phyloP scores from a whole-genome alignment of 495 filamentous ascomycete genomes.

The Jackrogersella multiformis region DNA sequence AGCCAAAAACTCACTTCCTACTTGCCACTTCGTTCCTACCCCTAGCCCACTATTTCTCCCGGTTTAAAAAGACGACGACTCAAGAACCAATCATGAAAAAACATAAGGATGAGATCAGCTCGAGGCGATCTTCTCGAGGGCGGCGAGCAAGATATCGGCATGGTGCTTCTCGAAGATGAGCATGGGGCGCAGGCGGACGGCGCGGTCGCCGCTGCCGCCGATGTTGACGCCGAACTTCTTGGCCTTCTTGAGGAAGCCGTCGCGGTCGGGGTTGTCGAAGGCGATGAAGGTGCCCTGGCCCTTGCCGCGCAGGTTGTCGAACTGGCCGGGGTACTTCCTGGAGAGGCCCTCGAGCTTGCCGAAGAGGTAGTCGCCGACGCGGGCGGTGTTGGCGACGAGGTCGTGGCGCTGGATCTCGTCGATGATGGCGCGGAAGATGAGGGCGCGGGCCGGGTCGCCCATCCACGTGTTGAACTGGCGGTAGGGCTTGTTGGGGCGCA shows the following conservation, averaged over 20 bases:
- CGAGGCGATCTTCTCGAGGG: slow-evolving; percentile 75
- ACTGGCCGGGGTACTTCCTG: slow-evolving; percentile 79
- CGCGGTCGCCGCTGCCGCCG: slow-evolving; percentile 82
- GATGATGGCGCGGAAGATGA: slow-evolving; percentile 93
- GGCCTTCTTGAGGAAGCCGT: slow-evolving; percentile 82
- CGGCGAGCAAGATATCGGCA: slow-evolving; percentile 67
- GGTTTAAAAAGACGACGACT: too few relatives aligned
- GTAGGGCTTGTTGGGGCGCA: slow-evolving; percentile 99
- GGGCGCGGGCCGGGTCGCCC: slow-evolving; percentile 90
- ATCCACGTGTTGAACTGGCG: slow-evolving; percentile 99
- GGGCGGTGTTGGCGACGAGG: slow-evolving; percentile 82
- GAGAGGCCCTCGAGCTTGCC: slow-evolving; percentile 73
- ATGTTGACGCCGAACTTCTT: slow-evolving; percentile 92
- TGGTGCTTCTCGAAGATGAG: slow-evolving; percentile 95
- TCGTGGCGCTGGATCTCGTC: slow-evolving; percentile 83
- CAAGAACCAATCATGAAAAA: neutral
- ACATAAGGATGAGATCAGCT: too few relatives aligned
- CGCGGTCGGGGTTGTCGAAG: slow-evolving; percentile 87
- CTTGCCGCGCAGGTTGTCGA: slow-evolving; percentile 91
- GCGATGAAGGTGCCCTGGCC: slow-evolving; percentile 97
- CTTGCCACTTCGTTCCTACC: neutral
- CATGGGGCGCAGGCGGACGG: slow-evolving; percentile 92
- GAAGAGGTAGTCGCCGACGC: slow-evolving; percentile 86
- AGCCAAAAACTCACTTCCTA: too few relatives aligned
- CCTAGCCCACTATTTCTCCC: neutral